Conservation (phyloP, 2,329 filamentous ascomycete species). For the Aciculosporium take region DNA sequence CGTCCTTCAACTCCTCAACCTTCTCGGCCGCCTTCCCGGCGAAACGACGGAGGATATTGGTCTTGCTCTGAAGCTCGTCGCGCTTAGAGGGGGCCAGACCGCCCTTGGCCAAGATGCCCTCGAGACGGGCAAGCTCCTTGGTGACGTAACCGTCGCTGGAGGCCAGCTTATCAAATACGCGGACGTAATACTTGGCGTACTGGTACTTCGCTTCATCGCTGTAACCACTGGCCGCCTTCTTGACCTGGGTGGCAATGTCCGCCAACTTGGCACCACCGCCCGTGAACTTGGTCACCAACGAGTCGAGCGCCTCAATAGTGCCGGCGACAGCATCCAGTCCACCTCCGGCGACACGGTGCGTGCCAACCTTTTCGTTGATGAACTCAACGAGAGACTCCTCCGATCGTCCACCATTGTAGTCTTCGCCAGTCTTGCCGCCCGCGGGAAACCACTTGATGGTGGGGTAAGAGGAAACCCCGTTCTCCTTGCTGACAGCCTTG, state of each 20-base stretch:
- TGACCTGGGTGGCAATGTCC: conserved; percentile 54
- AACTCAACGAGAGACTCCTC: conserved; percentile 67
- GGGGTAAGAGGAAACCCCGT: conserved; percentile 75
- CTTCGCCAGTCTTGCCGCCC: conserved; percentile 56
- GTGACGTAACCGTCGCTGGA: conserved; percentile 63
- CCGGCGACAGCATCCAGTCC: conserved; percentile 66
- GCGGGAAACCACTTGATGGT: conserved; percentile 97
- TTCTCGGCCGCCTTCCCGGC: conserved; percentile 42
- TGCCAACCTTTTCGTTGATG: conserved; percentile 80
- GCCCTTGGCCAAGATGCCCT: conserved; percentile 72
- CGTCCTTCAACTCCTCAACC: conserved; percentile 36
- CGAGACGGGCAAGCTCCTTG: conserved; percentile 74
- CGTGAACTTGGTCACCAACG: conserved; percentile 59
- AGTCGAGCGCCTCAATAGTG: conserved; percentile 66
- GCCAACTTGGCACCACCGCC: conserved; percentile 46
- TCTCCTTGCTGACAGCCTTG: conserved; percentile 61
- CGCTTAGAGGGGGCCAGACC: conserved; percentile 73
- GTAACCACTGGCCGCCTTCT: conserved; percentile 53
- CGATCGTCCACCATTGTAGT: conserved; percentile 61
- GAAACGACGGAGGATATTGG: conserved; percentile 78
- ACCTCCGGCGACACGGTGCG: conserved; percentile 70
- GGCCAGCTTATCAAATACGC: conserved; percentile 73
- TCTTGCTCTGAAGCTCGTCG: conserved; percentile 74
- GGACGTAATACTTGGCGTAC: conserved; percentile 88
- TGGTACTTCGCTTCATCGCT: conserved; percentile 51